Evolutionary conservation across 1,284 basidiomycete genomes (phyloP), one percentile per base, ranked within the genome.

Genomic region (Papiliotrema terrestris): DNA sequence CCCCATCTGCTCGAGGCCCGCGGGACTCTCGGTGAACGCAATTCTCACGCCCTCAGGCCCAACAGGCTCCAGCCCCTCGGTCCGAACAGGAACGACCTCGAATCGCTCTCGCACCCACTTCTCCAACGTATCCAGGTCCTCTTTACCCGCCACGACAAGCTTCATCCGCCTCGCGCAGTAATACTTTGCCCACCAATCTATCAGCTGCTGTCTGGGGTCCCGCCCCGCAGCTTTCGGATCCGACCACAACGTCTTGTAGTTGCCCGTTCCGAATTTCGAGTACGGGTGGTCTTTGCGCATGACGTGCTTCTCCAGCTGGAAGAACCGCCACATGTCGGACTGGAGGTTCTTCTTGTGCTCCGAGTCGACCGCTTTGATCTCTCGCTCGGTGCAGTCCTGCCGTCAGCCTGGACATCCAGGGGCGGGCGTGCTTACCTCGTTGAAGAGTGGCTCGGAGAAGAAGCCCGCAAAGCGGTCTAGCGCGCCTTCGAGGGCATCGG

Each of bases 301-400:
- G 41, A 97, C 83, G 61, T 87, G 84, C 78, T 99, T 98, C 77
- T 92, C 93, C 25, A 98, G 80, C 77, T 99, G 96, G 78, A 90
- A 98, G 54, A 94, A 86, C n/a, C 96, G 85, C 93, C 94, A 98
- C 69, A 88, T 80, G 74, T 98, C 95, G n/a, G 80, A 81, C 77
- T 98, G 95, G 50, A 92, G 83, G 72, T 98, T 98, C 81, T 98
- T 98, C 81, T 92, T 93, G 82, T 98, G 89, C 73, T 99, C 96
- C 1, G 93, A 97, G 73, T 98, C 89, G 37, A 99, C 96, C 1
- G 96, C 96, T 64, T 94, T 93, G 62, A 98, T 84, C 78, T 99
- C 96, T 45, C 96, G 85, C 51, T 88, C 84, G 0, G 95, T 95
- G 73, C 95, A 95, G 17, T 89, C 91, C 60, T 68, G 45, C 43